Percentiles rank a stretch among this genome's conserved stretches.
Conservation (phyloP, 2,329 filamentous ascomycete genomes). For the Xylariaceae sp. region DNA sequence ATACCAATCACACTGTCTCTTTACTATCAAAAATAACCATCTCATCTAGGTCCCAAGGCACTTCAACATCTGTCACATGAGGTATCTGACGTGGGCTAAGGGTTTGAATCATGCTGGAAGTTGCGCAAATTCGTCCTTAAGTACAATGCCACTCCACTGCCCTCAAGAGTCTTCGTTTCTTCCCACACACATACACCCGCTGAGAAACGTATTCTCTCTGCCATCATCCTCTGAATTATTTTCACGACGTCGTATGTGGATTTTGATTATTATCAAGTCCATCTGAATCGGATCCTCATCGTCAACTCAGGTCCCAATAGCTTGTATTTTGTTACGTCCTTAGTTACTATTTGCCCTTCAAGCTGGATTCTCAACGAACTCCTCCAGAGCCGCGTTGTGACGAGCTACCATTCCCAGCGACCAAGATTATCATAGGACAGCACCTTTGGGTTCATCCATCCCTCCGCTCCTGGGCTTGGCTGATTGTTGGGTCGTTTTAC, state of each 20-base stretch:
- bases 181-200: no score
- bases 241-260: no score
- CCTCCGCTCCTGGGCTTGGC: constrained; percentile 47
- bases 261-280: no score
- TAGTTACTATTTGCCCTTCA: constrained; percentile 17
- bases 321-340: no score
- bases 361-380: constrained; percentile 30
- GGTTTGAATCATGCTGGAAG: neutral
- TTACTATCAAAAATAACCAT: no score
- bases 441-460: constrained; percentile 40
- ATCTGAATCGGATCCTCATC: no score
- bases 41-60: no score
- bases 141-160: no score
- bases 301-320: no score
- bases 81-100: neutral
- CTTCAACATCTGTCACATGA: neutral
- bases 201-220: no score
- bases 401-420: constrained; percentile 48
- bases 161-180: neutral
- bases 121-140: neutral
- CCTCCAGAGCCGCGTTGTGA: neutral
- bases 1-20: neutral
- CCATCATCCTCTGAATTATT: no score
- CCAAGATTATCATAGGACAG: constrained; percentile 50
- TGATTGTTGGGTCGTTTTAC: constrained; percentile 52